Base-by-base conservation (phyloP, 768 basidiomycete species). In the Mycena epipterygia region DNA sequence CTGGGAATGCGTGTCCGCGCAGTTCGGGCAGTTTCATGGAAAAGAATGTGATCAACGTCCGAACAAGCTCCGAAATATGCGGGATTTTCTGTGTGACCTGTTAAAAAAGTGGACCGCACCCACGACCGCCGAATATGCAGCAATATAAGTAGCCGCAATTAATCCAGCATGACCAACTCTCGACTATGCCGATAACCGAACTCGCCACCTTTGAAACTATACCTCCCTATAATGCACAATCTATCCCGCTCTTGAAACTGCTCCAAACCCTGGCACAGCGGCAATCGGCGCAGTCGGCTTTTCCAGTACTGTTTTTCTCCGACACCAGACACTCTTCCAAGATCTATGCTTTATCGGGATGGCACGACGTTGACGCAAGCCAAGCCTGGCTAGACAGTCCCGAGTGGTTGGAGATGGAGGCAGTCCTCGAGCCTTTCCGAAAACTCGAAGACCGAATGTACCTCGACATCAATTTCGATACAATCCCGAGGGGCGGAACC, bases 271-370 rank as follows among this genome's bases (percentile, higher is more conserved):
- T 84, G 0, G 76, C 77, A 9, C 55, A 66, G 9, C 78, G 77
- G 67, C 87, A 89, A 76, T 77, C 82, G 16, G 78, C 80, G 32
- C 82, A 79, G 72, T 86, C 87, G 0, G 80, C 82, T 19, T 82
- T 82, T 70, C 82, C 84, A 17, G 68, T 88, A n/a, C 74, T 78
- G 30, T 86, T 82, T 73, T 87, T 83, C 76, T 70, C 75, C 5
- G 75, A 81, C 70, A 41, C 64, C 25, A 57, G 66, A 2, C 73
- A 77, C 32, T 60, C 78, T 1, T 48, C 63, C 8, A 64, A 75
- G 30, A 62, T 87, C 3, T 82, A 84, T 73, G 70, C 88, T 30
- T 73, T 87, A 33, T 82, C 85, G 0, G 86, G 86, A 14, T 89
- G 87, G 88, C 44, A 76, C 59, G 80, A 80, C 65, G 82, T 84